Base-by-base conservation (phyloP, 1,139 yeast genomes). In the Hansenula lynferdii region DNA sequence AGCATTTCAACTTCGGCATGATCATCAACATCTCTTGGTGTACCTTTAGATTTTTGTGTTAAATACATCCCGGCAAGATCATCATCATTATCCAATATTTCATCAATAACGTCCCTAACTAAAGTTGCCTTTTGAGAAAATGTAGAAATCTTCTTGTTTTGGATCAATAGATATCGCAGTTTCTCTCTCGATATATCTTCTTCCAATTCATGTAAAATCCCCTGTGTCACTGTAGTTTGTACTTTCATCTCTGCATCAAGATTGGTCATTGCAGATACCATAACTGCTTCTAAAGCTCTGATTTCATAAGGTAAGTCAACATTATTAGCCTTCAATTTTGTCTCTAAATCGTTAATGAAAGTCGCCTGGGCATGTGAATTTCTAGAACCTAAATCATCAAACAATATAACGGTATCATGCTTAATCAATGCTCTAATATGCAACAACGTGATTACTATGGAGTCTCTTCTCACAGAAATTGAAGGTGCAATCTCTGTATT, bases 1-100 rank as follows among this genome's bases (percentile, higher is more conserved):
- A 94, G 72, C 85, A 92, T 80, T 59, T 90, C 97, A 25, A 89
- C 72, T 49, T 90, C 97, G 10, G 79, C 81, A 42, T 78, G 78
- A 56, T 77, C 79, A 12, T 61, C 59, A n/a, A 53, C 48, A 6
- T 47, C 42, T 23, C 58, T 53, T 17, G 59, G 61, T 8, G 48
- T 49, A 1, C 49, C 45, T 2, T 34, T 24, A 3, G 31, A 33
- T 44, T 70, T 71, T 18, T 72, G 75, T 0, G 86, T 77, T 35
- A 92, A 64, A 56, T 86, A 87, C 82, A 92, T 80, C 9, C 78
- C 89, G 2, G 87, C 87, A 47, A 94, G 62, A 62, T 89, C 96
- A 46, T 92, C 97, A 56, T 89, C 97, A 47, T 76, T 85, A 42
- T 89, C 96, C 39, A 89, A 58, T 17, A 84, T 54, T 44, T 84